Conservation (phyloP, 108 stramenopile genomes). For the Fragilariopsis cylindrus region DNA sequence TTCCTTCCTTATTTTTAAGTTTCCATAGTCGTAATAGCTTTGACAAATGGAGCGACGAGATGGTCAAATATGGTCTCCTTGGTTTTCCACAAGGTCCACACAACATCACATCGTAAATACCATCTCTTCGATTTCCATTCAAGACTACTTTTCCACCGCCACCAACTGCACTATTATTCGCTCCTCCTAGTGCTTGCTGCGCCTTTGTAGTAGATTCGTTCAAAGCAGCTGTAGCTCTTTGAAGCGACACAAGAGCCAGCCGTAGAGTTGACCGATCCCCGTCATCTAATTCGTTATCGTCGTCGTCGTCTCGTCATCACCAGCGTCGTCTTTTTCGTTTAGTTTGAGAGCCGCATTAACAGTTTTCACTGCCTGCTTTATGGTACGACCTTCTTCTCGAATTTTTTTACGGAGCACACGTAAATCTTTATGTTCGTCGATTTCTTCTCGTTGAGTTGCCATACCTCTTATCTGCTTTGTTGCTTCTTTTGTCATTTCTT, state of each 20-base stretch:
- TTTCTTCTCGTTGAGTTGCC: not conserved
- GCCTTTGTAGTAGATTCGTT: slow-evolving; percentile 19
- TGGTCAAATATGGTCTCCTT: slow-evolving; percentile 31
- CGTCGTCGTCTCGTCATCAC: not conserved
- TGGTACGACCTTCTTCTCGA: not conserved
- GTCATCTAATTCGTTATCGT: not conserved
- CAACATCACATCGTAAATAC: slow-evolving; percentile 25
- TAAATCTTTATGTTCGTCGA: not conserved
- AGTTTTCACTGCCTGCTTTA: not conserved
- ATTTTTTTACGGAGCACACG: not conserved
- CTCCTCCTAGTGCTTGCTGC: not conserved
- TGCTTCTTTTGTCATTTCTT: slow-evolving; percentile 8
- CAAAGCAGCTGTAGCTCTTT: slow-evolving; percentile 17
- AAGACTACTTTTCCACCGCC: not conserved
- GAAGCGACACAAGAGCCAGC: not conserved
- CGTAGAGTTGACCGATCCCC: not conserved
- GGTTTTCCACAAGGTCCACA: slow-evolving; percentile 13
- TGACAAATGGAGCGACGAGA: slow-evolving; percentile 18
- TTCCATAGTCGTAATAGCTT: slow-evolving; percentile 18
- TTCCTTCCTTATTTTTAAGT: not conserved
- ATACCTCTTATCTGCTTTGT: not conserved
- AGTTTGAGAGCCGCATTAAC: not conserved
- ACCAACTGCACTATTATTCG: not conserved
- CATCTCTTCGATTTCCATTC: slow-evolving; percentile 10
- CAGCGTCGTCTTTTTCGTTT: not conserved